Evolutionary conservation across 371 early-diverging fungal genomes (phyloP).

Genomic region (Syncephalis plumigaleata): DNA sequence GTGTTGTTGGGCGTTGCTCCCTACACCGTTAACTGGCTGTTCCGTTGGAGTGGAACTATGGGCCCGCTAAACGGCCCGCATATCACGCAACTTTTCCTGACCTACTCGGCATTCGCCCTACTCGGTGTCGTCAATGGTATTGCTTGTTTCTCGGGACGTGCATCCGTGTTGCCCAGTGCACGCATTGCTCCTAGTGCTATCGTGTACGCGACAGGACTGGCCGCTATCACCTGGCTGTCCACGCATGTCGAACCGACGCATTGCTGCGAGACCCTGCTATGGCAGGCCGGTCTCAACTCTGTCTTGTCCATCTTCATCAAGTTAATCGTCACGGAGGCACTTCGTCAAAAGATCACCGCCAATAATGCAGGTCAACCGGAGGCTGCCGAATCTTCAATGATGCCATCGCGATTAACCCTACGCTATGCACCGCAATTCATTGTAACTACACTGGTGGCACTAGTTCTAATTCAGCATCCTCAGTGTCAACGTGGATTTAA

Average conservation of each 20-base stretch:
- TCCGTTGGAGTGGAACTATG: slow-evolving; percentile 18
- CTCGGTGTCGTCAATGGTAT: slow-evolving; percentile 20
- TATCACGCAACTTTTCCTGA: slow-evolving; percentile 24
- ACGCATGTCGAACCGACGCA: slow-evolving; percentile 14
- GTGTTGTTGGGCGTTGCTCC: slow-evolving; percentile 23
- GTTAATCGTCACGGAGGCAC: background rate
- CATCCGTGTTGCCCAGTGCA: slow-evolving; percentile 8
- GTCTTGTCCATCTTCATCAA: slow-evolving; percentile 5
- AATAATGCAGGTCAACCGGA: background rate
- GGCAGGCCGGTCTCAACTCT: slow-evolving; percentile 12
- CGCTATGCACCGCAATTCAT: slow-evolving; percentile 13
- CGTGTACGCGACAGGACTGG: slow-evolving; percentile 11
- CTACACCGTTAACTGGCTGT: slow-evolving; percentile 15
- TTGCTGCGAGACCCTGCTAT: slow-evolving; percentile 12
- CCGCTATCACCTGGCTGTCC: slow-evolving; percentile 15
- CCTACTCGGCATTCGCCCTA: slow-evolving; percentile 22
- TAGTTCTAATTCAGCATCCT: slow-evolving; percentile 16
- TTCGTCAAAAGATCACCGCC: background rate
- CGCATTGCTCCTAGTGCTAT: slow-evolving; percentile 10
- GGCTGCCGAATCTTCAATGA: slow-evolving; percentile 3
- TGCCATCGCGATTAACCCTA: slow-evolving; percentile 4
- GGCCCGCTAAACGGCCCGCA: slow-evolving; percentile 34
- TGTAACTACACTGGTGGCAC: slow-evolving; percentile 12
- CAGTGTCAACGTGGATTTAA: slow-evolving; percentile 17
- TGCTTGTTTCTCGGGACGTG: slow-evolving; percentile 13